These are phyloP conservation scores for Quillaja saponaria DNA, from an alignment of 306 rosid species.

Conservation along the genomic window DNA sequence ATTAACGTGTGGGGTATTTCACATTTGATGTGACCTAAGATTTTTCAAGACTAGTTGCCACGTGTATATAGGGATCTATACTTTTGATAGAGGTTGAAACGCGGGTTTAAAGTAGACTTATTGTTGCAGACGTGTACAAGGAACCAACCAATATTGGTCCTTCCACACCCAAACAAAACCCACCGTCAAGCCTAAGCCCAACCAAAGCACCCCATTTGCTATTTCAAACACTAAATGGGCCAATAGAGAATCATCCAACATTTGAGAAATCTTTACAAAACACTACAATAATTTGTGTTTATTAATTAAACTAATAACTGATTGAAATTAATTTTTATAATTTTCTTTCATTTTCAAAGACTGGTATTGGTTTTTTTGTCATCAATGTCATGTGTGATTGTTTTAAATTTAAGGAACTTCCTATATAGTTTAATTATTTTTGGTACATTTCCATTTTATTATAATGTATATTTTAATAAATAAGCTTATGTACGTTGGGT, in stretches of 20 bases:
- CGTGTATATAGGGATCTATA: constrained; percentile 48
- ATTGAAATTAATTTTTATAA: background rate
- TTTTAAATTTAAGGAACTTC: constrained; percentile 38
- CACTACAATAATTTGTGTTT: too few species aligned
- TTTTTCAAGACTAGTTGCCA: constrained; percentile 39
- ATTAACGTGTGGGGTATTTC: constrained; percentile 69
- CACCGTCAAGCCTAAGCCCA: constrained; percentile 25
- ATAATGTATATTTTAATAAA: background rate
- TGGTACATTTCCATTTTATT: background rate
- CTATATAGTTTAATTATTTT: background rate
- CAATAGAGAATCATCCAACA: constrained; percentile 33
- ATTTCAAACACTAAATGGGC: constrained; percentile 34
- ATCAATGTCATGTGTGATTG: background rate
- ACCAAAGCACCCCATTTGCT: background rate
- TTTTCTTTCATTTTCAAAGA: background rate
- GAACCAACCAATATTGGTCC: constrained; percentile 23
- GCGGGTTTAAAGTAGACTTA: constrained; percentile 48
- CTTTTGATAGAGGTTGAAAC: constrained; percentile 45
- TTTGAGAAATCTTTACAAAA: too few species aligned
- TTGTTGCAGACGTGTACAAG: constrained; percentile 45
- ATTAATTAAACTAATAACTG: too few species aligned
- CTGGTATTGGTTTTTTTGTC: background rate
- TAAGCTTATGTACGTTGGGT: background rate
- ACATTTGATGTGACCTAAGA: constrained; percentile 44
- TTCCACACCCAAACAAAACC: constrained; percentile 13